Percentiles rank a stretch among this genome's conserved stretches.
phyloP scores from a whole-genome alignment of 345 rosid genomes.

The Physaria fendleri region DNA sequence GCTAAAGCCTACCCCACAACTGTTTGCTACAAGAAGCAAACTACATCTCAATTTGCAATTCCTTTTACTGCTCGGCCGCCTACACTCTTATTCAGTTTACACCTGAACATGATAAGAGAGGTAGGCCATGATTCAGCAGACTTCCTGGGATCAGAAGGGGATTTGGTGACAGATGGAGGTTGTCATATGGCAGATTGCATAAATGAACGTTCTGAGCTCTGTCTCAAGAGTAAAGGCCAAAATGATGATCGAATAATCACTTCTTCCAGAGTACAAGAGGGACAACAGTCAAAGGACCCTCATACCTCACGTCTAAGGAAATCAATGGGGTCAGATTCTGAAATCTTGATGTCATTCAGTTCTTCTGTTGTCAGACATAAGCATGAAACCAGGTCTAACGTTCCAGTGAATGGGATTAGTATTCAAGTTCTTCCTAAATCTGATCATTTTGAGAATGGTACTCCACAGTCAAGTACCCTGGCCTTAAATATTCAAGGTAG shows the following conservation, averaged over 20 bases:
- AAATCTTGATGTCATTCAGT: slow-evolving; percentile 16
- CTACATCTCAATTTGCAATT: slow-evolving; percentile 36
- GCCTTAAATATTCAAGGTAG: slow-evolving; percentile 54
- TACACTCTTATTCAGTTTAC: slow-evolving; percentile 49
- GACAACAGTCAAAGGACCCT: slow-evolving; percentile 28
- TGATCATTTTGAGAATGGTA: slow-evolving; percentile 33
- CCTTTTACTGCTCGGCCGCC: slow-evolving; percentile 57
- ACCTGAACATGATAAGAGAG: slow-evolving; percentile 62
- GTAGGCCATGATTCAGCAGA: slow-evolving; percentile 38
- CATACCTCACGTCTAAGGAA: slow-evolving; percentile 29
- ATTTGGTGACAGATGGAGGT: slow-evolving; percentile 31
- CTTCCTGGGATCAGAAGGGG: slow-evolving; percentile 27
- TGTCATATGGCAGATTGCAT: slow-evolving; percentile 27
- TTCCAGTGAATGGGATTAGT: slow-evolving; percentile 36
- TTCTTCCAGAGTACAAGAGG: slow-evolving; percentile 26
- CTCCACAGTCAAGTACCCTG: slow-evolving; percentile 44
- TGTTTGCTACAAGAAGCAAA: slow-evolving; percentile 30
- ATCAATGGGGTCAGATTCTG: slow-evolving; percentile 31
- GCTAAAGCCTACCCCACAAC: slow-evolving; percentile 24
- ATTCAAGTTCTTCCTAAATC: slow-evolving; percentile 63
- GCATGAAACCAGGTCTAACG: slow-evolving; percentile 28
- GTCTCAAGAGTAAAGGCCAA: slow-evolving; percentile 17
- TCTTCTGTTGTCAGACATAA: slow-evolving; percentile 33
- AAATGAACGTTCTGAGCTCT: slow-evolving; percentile 25
- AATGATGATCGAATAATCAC: slow-evolving; percentile 21